phyloP scores from a whole-genome alignment of 805 yeast species.

The Ogataea corticis region DNA sequence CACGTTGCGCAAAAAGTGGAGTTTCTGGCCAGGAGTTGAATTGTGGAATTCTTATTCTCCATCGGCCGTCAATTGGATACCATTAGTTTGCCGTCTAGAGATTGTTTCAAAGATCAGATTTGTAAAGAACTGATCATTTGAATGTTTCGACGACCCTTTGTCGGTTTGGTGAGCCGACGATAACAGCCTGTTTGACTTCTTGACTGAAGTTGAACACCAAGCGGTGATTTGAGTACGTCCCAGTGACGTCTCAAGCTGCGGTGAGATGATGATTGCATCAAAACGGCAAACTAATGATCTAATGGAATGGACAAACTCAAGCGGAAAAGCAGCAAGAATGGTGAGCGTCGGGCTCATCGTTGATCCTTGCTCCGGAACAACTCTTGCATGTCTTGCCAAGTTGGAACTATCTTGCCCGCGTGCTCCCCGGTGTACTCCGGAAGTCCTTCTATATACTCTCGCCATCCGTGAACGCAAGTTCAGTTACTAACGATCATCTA shows the following conservation, averaged over 20 bases:
- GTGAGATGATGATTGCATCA: no score
- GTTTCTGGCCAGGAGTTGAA: no score
- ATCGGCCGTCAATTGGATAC: background rate
- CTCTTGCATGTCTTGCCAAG: no score
- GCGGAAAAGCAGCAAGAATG: no score
- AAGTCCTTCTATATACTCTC: constrained; percentile 9
- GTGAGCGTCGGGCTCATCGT: no score
- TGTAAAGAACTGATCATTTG: background rate
- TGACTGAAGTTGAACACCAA: constrained; percentile 9
- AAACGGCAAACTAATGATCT: background rate
- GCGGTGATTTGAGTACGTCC: constrained; percentile 1
- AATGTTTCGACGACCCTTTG: background rate
- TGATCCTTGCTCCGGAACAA: no score
- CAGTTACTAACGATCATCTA: constrained; percentile 36
- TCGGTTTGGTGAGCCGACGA: constrained; percentile 9
- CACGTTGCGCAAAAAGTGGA: no score
- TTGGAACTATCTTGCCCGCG: no score
- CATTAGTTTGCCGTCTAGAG: constrained; percentile 3
- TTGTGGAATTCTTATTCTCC: no score
- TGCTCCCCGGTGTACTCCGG: background rate
- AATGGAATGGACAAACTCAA: no score
- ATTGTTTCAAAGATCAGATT: background rate
- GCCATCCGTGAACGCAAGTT: constrained; percentile 1
- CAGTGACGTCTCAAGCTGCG: background rate
- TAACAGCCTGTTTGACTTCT: constrained; percentile 7